Conservation (phyloP, 768 basidiomycete species). For the Xanthoconium purpureum region DNA sequence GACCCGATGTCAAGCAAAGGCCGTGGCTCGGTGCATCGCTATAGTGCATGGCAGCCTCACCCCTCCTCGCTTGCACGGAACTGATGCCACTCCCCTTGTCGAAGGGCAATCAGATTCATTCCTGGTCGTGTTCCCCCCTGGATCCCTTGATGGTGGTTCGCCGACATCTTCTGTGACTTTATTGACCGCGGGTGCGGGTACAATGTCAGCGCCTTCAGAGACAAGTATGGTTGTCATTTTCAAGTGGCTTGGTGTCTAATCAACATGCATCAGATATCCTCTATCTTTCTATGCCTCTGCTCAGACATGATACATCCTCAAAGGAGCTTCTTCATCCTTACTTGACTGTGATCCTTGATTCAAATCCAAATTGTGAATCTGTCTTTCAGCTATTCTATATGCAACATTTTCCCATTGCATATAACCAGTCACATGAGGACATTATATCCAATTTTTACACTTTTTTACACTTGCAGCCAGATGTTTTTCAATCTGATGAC, state of each 20-base stretch:
- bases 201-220: slow-evolving; percentile 68
- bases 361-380: slow-evolving; percentile 15
- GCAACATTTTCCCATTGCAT: slow-evolving; percentile 34
- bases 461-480: slow-evolving; percentile 29
- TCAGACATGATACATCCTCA: slow-evolving; percentile 26
- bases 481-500: slow-evolving; percentile 55
- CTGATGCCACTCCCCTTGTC: slow-evolving; percentile 4
- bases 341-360: slow-evolving; percentile 43
- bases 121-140: slow-evolving; percentile 74
- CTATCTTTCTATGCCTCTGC: slow-evolving; percentile 53
- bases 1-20: slow-evolving; percentile 1
- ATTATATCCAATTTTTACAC: slow-evolving; percentile 6
- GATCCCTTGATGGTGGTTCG: slow-evolving; percentile 47
- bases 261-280: slow-evolving; percentile 47
- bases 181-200: slow-evolving; percentile 68
- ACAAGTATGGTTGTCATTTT: slow-evolving; percentile 44
- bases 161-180: slow-evolving; percentile 52
- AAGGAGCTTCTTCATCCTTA: slow-evolving; percentile 51
- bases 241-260: slow-evolving; percentile 1
- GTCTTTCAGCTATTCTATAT: slow-evolving; percentile 57
- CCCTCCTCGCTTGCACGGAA: slow-evolving; percentile 30
- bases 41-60: slow-evolving; percentile 40
- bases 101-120: slow-evolving; percentile 52
- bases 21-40: slow-evolving; percentile 48
- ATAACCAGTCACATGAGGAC: neutral